A percentile compares a stretch with the other conserved stretches of the same genome.
These are phyloP conservation scores for Kodamaea plutei DNA, from an alignment of 1,139 yeast species.

Conservation along the genomic window DNA sequence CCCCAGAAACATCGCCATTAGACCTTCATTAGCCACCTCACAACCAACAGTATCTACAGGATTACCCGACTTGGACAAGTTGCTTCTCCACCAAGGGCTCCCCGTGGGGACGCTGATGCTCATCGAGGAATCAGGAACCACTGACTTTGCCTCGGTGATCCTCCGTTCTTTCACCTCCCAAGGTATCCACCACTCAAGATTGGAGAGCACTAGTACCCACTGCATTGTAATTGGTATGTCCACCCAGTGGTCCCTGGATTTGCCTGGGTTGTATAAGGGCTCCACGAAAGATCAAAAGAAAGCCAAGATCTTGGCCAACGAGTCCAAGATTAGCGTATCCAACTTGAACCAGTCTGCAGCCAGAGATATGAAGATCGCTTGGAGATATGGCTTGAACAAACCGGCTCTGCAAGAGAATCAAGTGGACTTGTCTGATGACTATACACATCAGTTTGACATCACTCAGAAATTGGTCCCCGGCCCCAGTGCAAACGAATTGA, in stretches of 20 bases:
- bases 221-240: slow-evolving; percentile 64
- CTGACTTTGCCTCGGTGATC: slow-evolving; percentile 80
- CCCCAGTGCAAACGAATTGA: slow-evolving; percentile 58
- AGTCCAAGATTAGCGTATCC: slow-evolving; percentile 63
- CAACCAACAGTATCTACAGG: slow-evolving; percentile 79
- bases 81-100: slow-evolving; percentile 77
- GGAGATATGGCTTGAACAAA: slow-evolving; percentile 73
- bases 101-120: slow-evolving; percentile 73
- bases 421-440: slow-evolving; percentile 34
- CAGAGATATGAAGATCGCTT: slow-evolving; percentile 70
- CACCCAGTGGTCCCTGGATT: slow-evolving; percentile 60
- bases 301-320: slow-evolving; percentile 53
- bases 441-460: slow-evolving; percentile 71
- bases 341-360: slow-evolving; percentile 43
- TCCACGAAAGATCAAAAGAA: slow-evolving; percentile 63
- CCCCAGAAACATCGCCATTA: slow-evolving; percentile 50
- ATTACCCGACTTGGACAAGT: slow-evolving; percentile 64
- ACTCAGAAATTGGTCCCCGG: slow-evolving; percentile 67
- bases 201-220: slow-evolving; percentile 48
- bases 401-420: slow-evolving; percentile 19
- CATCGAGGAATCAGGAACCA: slow-evolving; percentile 81
- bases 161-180: slow-evolving; percentile 72
- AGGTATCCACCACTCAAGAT: slow-evolving; percentile 68
- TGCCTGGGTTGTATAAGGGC: slow-evolving; percentile 80
- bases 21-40: slow-evolving; percentile 75